A percentile compares a stretch with the other conserved stretches of the same genome.
Evolutionary conservation across 345 rosid genomes (phyloP).

Genomic region (Tarenaya hassleriana): DNA sequence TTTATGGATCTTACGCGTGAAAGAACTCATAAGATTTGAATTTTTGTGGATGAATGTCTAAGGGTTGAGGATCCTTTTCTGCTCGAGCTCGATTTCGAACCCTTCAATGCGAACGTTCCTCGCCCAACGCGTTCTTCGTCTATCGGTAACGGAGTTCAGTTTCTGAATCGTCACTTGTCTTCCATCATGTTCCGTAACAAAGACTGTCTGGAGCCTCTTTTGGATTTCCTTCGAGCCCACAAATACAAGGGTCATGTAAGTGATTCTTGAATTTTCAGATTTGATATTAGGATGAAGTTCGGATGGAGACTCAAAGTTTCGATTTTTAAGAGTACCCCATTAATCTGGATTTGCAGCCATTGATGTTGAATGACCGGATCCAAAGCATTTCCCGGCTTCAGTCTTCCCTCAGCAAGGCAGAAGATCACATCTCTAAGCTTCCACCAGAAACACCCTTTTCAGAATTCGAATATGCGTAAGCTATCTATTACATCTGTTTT

Average conservation of each 20-base stretch:
- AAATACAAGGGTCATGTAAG: conserved; percentile 89
- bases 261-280: conserved; percentile 9
- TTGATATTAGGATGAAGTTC: background rate
- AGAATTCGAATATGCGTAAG: conserved; percentile 69
- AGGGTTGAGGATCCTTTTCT: conserved; percentile 40
- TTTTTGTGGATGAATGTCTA: background rate
- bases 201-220: conserved; percentile 83
- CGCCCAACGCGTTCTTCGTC: conserved; percentile 88
- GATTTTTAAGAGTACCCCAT: background rate
- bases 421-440: conserved; percentile 73
- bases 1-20: background rate
- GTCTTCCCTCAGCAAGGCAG: conserved; percentile 68
- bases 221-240: conserved; percentile 77
- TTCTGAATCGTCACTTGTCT: conserved; percentile 94
- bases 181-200: conserved; percentile 89
- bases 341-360: conserved; percentile 37
- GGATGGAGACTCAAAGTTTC: background rate
- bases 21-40: background rate
- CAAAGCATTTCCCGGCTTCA: conserved; percentile 60
- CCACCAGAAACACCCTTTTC: conserved; percentile 56
- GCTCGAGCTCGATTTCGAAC: conserved; percentile 98
- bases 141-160: conserved; percentile 98
- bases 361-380: conserved; percentile 94
- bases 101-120: conserved; percentile 83
- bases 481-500: conserved; percentile 4